Evolutionary conservation across 1,139 yeast genomes (phyloP), one percentile per base, ranked within the genome.

Genomic region (Geotrichum siamense): DNA sequence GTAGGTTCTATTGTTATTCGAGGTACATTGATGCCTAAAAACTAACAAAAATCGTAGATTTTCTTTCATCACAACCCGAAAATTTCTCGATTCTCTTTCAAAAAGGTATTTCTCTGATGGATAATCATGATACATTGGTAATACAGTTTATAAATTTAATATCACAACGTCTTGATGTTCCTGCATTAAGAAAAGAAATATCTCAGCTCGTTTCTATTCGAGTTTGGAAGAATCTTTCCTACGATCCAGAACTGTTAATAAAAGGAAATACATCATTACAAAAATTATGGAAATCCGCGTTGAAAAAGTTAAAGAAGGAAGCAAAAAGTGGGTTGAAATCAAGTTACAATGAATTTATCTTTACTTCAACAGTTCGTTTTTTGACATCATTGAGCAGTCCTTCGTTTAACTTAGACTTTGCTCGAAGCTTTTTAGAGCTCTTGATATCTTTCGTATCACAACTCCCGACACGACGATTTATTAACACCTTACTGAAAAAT

Each of bases 391-490:
- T 34, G 26, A 47, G 35, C 20, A 33, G 38, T 30, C 5, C 5
- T 5, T 13, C n/a, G 2, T 23, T n/a, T 6, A 41, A 43, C 6
- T 13, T 39, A 15, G 21, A 12, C 5, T 48, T 39, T 25, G 32
- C 32, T 16, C 30, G 38, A 29, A 39, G 53, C 13, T 45, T 60
- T 2, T 23, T 68, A 12, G 44, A 54, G 19, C 48, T 71, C 17
- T 40, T 71, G 16, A 51, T 60, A n/a, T 45, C 54, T 10, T 49
- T 69, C 1, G 44, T 72, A 5, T 65, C 74, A 1, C 73, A 69
- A 47, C 53, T 67, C 12, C 71, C 75, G 0, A 65, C 76, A 0
- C 58, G 78, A 46, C 52, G 65, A 37, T 69, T 60, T 47, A 45
- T 65, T 2, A 64, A 62, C 45, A 51, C 67, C 0, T 35, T 72